Evolutionary conservation across 179 eudicot species (phyloP), one percentile per base, ranked within the genome.

Genomic region (Silene noctiflora): DNA sequence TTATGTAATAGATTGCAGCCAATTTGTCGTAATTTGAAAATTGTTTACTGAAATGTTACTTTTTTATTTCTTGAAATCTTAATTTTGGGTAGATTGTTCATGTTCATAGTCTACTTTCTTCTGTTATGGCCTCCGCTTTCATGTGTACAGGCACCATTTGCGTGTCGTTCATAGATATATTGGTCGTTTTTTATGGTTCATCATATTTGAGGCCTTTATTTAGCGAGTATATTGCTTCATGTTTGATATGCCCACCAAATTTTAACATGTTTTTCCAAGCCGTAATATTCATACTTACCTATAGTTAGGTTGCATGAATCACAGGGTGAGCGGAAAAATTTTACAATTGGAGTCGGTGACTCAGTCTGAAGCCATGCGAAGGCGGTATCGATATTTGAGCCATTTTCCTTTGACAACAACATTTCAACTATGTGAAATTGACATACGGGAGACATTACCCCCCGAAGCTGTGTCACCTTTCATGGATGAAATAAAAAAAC

Each of bases 361-460:
- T 69, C 99, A 95, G 78, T 89, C 99, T 79, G 99, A 92, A 82
- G 91, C 94, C 78, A 89, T 85, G 74, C 88, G 99, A 84, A 87
- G 88, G 87, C 95, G 99, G 31, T 95, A 88, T 61, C 99, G 99
- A 75, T 88, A 74, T 81, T 64, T 95, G 76, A 95, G 96, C 81
- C 99, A 95, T 86, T 86, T 95, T 83, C 89, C 95, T 77, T 83
- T 95, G 84, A 89, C 99, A 73, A 86, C 99, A 74, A 84, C 96
- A 63, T 91, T 93, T 86, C 96, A 95, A 97, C 86, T 95, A 76
- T 95, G 97, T 81, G 99, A 95, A 81, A 85, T 95, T 83, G 96
- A 91, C 81, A 87, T 93, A 56, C 80, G 87, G 70, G 85, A 84
- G 70, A 69, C 67, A 58, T 71, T 95, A 73, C 97, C 99, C 80